Conservation (phyloP, 805 yeast species). For the Zygotorulaspora chibaensis region DNA sequence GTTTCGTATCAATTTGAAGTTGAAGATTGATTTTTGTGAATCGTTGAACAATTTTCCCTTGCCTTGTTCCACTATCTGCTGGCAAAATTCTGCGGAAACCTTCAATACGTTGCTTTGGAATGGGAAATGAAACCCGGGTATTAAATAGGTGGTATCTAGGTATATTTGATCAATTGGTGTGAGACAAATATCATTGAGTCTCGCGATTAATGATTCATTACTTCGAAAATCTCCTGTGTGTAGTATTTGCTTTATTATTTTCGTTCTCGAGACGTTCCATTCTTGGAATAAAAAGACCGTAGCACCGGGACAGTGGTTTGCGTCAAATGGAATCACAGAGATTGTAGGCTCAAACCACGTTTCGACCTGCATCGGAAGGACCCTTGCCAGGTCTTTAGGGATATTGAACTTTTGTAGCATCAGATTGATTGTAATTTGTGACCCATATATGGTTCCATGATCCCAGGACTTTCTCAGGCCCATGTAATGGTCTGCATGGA, state of each 20-base stretch:
- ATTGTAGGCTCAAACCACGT: constrained; percentile 41
- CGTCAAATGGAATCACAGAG: constrained; percentile 64
- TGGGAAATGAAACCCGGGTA: constrained; percentile 73
- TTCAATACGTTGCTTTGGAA: constrained; percentile 65
- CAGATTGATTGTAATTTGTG: constrained; percentile 62
- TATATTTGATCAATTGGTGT: constrained; percentile 56
- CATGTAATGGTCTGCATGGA: constrained; percentile 91
- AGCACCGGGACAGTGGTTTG: constrained; percentile 98
- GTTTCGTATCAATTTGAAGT: constrained; percentile 27
- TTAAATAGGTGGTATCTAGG: constrained; percentile 85
- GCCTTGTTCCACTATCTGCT: constrained; percentile 36
- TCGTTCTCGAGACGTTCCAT: constrained; percentile 10
- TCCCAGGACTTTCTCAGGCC: constrained; percentile 79
- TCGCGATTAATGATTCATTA: constrained; percentile 44
- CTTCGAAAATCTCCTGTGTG: constrained; percentile 97
- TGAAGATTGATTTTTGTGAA: constrained; percentile 36
- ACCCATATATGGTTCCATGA: constrained; percentile 66
- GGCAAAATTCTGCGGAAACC: constrained; percentile 52
- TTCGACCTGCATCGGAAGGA: constrained; percentile 42
- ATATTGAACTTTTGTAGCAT: constrained; percentile 53
- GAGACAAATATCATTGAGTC: constrained; percentile 30
- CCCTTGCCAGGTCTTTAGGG: constrained; percentile 39
- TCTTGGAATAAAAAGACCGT: constrained; percentile 68
- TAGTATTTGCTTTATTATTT: constrained; percentile 33
- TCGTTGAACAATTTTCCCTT: constrained; percentile 19